Evolutionary conservation across 2,329 filamentous ascomycete genomes (phyloP).

Genomic region (Podosphaera aphanis): DNA sequence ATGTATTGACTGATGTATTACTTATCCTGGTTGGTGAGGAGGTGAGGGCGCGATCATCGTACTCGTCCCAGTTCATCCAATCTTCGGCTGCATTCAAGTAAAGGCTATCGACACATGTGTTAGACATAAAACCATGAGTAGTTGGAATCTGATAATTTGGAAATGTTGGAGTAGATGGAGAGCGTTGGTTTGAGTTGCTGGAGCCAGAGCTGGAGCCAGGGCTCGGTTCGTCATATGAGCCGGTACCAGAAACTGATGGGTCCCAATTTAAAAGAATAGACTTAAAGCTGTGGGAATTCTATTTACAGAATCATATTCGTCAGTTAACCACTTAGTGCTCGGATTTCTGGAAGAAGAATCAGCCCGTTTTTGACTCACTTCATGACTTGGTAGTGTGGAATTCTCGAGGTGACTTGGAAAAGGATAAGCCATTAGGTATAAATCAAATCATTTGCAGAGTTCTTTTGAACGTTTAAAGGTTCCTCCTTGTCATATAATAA

Average conservation of each 20-base stretch:
- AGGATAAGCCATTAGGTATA: background rate
- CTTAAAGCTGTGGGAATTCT: background rate
- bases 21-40: background rate
- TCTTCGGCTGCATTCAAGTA: conserved; percentile 7
- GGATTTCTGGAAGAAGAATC: background rate
- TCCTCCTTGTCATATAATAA: background rate
- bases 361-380: background rate
- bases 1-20: background rate
- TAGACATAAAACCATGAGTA: background rate
- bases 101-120: background rate
- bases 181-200: background rate
- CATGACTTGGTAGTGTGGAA: background rate
- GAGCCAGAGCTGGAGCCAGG: background rate
- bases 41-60: conserved; percentile 4
- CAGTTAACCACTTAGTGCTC: background rate
- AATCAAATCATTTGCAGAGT: background rate
- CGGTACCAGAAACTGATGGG: background rate
- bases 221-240: background rate
- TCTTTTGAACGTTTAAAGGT: background rate
- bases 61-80: conserved; percentile 10
- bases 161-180: background rate
- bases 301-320: background rate
- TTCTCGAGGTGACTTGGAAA: background rate
- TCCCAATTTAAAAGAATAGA: background rate
- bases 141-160: background rate